These are phyloP conservation scores for Pneumocystis carinii DNA, from an alignment of 1,139 yeast genomes.

Conservation along the genomic window DNA sequence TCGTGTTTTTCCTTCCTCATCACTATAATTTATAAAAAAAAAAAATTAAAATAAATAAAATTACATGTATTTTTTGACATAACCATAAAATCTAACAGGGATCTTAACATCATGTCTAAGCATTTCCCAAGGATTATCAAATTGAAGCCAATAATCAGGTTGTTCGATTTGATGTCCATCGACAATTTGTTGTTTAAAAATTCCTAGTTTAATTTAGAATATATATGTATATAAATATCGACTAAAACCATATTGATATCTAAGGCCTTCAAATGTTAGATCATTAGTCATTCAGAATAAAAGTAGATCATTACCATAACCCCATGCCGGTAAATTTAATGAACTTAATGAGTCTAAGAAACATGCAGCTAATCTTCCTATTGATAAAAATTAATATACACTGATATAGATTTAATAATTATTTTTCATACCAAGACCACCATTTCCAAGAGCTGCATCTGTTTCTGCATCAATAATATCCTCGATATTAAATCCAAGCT, in stretches of 20 bases:
- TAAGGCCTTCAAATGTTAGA: not conserved
- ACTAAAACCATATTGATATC: not conserved
- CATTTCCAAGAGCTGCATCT: conserved; percentile 90
- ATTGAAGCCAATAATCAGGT: conserved; percentile 87
- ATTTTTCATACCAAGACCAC: conserved; percentile 46
- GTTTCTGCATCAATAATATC: conserved; percentile 77
- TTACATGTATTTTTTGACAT: conserved; percentile 45
- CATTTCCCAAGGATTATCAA: conserved; percentile 85
- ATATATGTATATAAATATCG: not conserved
- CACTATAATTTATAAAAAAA: not conserved
- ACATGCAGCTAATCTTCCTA: conserved; percentile 78
- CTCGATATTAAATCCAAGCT: conserved; percentile 76
- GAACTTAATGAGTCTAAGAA: conserved; percentile 80
- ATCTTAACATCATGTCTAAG: conserved; percentile 74
- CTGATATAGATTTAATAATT: not conserved
- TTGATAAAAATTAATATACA: not conserved
- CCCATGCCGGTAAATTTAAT: conserved; percentile 88
- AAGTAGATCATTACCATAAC: conserved; percentile 59
- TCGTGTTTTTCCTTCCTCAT: conserved; percentile 26
- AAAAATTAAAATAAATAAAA: not conserved
- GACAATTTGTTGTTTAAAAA: conserved; percentile 73
- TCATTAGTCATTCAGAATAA: conserved; percentile 8
- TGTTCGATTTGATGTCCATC: conserved; percentile 90
- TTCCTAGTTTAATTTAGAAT: conserved; percentile 32
- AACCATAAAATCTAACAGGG: conserved; percentile 86